These are phyloP conservation scores for Oxyria digyna DNA, from an alignment of 148 eudicot genomes.

Conservation along the genomic window DNA sequence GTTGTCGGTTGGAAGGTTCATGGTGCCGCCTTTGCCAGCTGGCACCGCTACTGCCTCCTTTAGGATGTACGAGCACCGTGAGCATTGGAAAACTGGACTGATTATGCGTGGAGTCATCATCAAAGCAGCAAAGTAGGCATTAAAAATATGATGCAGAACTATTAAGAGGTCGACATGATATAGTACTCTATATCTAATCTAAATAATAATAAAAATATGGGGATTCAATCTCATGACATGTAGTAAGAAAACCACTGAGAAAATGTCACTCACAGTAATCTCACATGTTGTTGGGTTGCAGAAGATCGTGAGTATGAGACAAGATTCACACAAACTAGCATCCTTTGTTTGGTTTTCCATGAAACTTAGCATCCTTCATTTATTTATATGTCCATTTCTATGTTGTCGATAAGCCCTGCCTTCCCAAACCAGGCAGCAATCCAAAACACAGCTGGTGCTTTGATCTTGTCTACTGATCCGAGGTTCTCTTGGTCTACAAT, in stretches of 20 bases:
- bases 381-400: constrained; percentile 37
- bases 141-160: not conserved
- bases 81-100: constrained; percentile 7
- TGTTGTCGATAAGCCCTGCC: constrained; percentile 85
- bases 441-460: constrained; percentile 61
- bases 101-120: constrained; percentile 9
- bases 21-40: not conserved
- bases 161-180: not conserved
- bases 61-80: constrained; percentile 5
- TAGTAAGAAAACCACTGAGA: not conserved
- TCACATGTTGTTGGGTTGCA: not conserved
- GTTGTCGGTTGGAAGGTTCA: constrained; percentile 1
- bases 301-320: too few relatives aligned
- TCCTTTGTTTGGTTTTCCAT: too few relatives aligned
- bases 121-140: constrained; percentile 4
- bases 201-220: not conserved
- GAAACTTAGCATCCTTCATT: too few relatives aligned
- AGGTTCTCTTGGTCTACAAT: constrained; percentile 79
- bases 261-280: not conserved
- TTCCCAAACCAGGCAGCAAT: constrained; percentile 94
- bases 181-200: not conserved
- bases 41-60: not conserved
- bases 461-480: constrained; percentile 45
- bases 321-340: too few relatives aligned
- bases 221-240: not conserved